These are phyloP conservation scores for Yamadazyma atlantica DNA, from an alignment of 1,139 yeast genomes.

Conservation along the genomic window DNA sequence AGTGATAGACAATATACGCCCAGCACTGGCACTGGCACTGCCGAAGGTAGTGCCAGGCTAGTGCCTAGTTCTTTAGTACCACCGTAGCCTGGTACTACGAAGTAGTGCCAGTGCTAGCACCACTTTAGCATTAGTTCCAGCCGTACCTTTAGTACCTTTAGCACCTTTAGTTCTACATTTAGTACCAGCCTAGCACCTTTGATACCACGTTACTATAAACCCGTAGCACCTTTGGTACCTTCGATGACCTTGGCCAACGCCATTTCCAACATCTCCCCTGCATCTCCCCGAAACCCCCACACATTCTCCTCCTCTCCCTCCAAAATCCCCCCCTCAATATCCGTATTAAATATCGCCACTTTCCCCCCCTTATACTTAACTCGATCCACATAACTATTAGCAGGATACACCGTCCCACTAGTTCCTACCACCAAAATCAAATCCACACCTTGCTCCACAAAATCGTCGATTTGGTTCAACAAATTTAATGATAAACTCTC, in stretches of 20 bases:
- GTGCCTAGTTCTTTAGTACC: too few relatives aligned
- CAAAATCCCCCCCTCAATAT: conserved; percentile 46
- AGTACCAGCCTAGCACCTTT: too few relatives aligned
- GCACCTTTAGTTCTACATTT: not conserved
- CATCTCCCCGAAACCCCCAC: conserved; percentile 85
- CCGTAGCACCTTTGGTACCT: conserved; percentile 13
- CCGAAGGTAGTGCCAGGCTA: too few relatives aligned
- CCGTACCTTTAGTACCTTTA: too few relatives aligned
- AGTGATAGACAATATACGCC: too few relatives aligned
- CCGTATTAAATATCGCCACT: conserved; percentile 81
- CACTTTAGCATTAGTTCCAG: too few relatives aligned
- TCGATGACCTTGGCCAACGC: conserved; percentile 58
- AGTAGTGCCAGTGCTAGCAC: too few relatives aligned
- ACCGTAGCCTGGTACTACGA: too few relatives aligned
- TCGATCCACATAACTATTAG: conserved; percentile 84
- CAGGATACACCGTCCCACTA: conserved; percentile 85
- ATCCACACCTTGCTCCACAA: conserved; percentile 62
- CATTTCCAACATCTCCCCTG: conserved; percentile 65
- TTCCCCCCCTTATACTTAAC: conserved; percentile 72
- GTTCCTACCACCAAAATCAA: conserved; percentile 82
- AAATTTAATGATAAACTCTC: conserved; percentile 69
- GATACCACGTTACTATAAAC: too few relatives aligned
- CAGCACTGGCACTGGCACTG: too few relatives aligned
- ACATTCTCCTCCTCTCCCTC: conserved; percentile 39
- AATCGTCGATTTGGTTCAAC: conserved; percentile 68